Evolutionary conservation across 352 stramenopile genomes (phyloP).

Genomic region (Phytophthora citricola): DNA sequence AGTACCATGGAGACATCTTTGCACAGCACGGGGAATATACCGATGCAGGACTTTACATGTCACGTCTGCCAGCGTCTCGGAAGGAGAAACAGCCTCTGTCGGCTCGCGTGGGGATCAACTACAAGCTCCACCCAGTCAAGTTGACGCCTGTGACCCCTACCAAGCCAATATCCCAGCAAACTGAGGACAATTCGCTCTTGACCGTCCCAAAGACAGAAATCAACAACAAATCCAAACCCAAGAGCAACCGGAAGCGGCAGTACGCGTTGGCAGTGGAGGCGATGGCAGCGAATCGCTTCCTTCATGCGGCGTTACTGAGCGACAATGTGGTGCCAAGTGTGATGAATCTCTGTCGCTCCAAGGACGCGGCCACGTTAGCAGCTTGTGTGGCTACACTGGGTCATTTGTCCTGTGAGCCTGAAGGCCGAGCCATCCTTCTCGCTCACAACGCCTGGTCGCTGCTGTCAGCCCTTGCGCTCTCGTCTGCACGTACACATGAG

Average conservation of each 20-base stretch:
- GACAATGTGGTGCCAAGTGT: constrained; percentile 75
- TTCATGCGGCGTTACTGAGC: constrained; percentile 56
- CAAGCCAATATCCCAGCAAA: constrained; percentile 18
- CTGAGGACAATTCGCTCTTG: constrained; percentile 14
- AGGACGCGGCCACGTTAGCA: constrained; percentile 56
- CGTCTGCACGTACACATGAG: constrained; percentile 33
- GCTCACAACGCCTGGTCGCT: constrained; percentile 58
- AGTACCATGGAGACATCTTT: constrained; percentile 78
- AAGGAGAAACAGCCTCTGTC: constrained; percentile 49
- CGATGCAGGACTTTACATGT: constrained; percentile 78
- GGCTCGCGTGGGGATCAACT: constrained; percentile 34
- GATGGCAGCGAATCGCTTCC: constrained; percentile 64
- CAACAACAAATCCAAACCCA: constrained; percentile 37
- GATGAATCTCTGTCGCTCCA: constrained; percentile 64
- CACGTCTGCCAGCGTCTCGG: constrained; percentile 58
- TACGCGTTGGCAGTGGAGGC: constrained; percentile 68
- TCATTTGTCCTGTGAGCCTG: constrained; percentile 53
- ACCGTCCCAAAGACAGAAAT: constrained; percentile 1
- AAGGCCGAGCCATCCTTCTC: constrained; percentile 60
- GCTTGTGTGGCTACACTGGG: constrained; percentile 68
- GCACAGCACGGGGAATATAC: constrained; percentile 75
- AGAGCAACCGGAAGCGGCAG: constrained; percentile 60
- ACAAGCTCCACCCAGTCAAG: constrained; percentile 52
- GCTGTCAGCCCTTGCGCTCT: constrained; percentile 40
- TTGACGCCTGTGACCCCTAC: constrained; percentile 50